Evolutionary conservation across 306 rosid species (phyloP).

Genomic region (Medicago truncatula): DNA sequence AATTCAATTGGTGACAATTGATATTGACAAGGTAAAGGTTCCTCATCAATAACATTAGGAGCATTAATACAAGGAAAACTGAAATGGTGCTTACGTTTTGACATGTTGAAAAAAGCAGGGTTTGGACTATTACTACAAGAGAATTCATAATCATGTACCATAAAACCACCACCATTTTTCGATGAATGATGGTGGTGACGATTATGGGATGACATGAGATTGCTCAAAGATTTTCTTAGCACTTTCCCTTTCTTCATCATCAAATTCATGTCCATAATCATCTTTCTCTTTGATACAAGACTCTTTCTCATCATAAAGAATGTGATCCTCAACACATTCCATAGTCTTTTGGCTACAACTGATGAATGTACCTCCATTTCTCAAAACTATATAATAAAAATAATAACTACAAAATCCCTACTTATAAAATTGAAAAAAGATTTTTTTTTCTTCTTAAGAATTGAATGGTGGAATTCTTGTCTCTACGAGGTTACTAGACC

Average conservation of each 20-base stretch:
- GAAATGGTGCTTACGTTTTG: constrained; percentile 53
- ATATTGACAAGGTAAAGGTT: background rate
- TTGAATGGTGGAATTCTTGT: constrained; percentile 44
- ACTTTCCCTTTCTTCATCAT: constrained; percentile 65
- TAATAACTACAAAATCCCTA: background rate
- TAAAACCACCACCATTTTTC: constrained; percentile 38
- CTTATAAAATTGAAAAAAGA: background rate
- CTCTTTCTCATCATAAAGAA: constrained; percentile 63
- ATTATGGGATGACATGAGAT: constrained; percentile 47
- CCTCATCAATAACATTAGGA: constrained; percentile 45
- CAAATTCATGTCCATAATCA: constrained; percentile 61
- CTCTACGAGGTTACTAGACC: constrained; percentile 48
- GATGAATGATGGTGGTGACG: background rate
- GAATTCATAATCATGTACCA: constrained; percentile 64
- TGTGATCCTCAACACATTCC: constrained; percentile 59
- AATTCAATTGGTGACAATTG: background rate
- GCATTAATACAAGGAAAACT: constrained; percentile 61
- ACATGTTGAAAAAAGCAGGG: constrained; percentile 55
- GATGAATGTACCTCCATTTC: constrained; percentile 42
- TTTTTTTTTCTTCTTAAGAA: background rate
- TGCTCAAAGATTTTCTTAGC: constrained; percentile 53
- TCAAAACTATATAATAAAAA: background rate
- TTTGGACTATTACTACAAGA: constrained; percentile 64
- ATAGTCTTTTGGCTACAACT: constrained; percentile 46
- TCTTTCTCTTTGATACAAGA: constrained; percentile 60